Conservation (phyloP, 192 early-diverging fungal genomes). For the Backusella australiensis region DNA sequence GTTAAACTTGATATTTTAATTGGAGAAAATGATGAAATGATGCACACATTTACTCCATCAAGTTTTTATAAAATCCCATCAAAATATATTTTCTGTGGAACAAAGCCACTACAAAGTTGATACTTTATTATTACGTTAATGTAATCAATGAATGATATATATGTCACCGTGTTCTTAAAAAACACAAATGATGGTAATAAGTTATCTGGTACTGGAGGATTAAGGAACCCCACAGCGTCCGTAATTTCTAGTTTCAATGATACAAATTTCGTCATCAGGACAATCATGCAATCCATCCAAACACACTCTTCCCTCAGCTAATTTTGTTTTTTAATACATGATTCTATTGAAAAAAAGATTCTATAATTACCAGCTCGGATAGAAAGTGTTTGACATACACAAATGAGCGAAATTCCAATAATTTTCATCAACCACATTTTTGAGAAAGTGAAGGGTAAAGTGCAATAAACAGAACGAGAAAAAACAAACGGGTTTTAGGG, state of each 20-base stretch:
- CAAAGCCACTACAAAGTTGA: background rate
- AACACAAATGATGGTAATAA: background rate
- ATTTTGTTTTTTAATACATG: background rate
- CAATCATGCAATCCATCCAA: slow-evolving; percentile 1
- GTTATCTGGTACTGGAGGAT: background rate
- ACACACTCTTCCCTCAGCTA: slow-evolving; percentile 1
- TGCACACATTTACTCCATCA: too few relatives aligned
- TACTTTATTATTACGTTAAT: background rate
- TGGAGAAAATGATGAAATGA: too few relatives aligned
- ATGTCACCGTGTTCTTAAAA: background rate
- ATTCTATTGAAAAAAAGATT: background rate
- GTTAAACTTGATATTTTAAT: too few relatives aligned
- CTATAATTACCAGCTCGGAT: background rate
- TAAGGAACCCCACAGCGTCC: slow-evolving; percentile 1
- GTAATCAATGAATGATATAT: background rate
- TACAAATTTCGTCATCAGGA: background rate
- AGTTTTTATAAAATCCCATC: too few relatives aligned
- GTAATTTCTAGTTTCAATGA: background rate
- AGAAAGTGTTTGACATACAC: background rate
- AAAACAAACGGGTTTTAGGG: background rate
- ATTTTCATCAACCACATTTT: background rate
- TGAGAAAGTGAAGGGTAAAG: background rate
- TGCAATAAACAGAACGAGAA: background rate
- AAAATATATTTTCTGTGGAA: too few relatives aligned
- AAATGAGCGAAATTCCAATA: background rate